Evolutionary conservation across 1,284 basidiomycete species (phyloP).

Genomic region (Gomphus bonarii): DNA sequence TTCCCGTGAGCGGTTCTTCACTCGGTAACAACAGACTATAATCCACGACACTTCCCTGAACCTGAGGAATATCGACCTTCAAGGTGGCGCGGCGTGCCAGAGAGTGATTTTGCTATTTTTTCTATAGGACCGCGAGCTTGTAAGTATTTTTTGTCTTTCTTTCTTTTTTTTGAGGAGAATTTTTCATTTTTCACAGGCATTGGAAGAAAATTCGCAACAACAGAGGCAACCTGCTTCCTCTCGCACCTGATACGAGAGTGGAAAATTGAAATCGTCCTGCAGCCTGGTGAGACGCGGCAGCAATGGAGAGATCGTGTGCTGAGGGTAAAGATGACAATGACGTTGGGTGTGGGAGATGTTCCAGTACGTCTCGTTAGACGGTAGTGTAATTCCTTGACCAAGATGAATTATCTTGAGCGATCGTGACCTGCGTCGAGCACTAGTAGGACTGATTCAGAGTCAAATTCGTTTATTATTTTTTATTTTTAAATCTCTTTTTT

Average conservation of each 20-base stretch:
- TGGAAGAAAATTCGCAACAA: slow-evolving; percentile 21
- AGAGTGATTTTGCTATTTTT: slow-evolving; percentile 18
- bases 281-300: slow-evolving; percentile 3
- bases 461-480: no score
- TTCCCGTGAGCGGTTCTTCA: background rate
- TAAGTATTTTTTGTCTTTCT: no score
- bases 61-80: slow-evolving; percentile 18
- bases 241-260: slow-evolving; percentile 20
- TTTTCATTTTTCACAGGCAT: no score
- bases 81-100: slow-evolving; percentile 20
- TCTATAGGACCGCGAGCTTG: slow-evolving; percentile 22
- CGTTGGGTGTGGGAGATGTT: no score
- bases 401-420: no score
- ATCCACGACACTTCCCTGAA: slow-evolving; percentile 18
- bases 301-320: background rate
- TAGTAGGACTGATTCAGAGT: no score
- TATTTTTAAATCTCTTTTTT: no score
- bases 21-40: slow-evolving; percentile 20
- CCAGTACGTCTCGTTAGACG: no score
- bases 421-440: no score
- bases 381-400: no score
- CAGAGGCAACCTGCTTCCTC: slow-evolving; percentile 20
- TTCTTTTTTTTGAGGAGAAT: no score
- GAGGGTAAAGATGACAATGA: no score
- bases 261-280: slow-evolving; percentile 24